A percentile compares a stretch with the other conserved stretches of the same genome.
Evolutionary conservation across 169 alveolate genomes (phyloP).

Genomic region (Eimeria falciformis): DNA sequence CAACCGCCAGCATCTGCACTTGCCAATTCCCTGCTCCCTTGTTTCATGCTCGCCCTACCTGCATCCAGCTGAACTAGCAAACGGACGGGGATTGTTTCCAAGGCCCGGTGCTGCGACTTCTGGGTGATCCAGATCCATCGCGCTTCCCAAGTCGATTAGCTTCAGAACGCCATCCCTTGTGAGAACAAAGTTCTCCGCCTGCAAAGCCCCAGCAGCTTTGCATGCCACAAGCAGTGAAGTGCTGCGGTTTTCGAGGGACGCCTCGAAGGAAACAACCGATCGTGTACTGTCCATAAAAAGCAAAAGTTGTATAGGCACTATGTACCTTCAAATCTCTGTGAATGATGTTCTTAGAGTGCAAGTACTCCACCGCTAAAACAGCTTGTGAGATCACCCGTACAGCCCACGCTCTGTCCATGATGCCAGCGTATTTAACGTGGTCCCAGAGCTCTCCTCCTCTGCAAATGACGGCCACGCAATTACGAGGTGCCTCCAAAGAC

Average conservation of each 20-base stretch:
- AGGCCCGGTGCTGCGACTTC: conserved; percentile 73
- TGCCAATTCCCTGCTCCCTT: too few species aligned
- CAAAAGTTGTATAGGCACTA: conserved; percentile 26
- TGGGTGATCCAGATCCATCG: conserved; percentile 83
- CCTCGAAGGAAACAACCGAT: not conserved
- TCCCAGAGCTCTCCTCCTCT: conserved; percentile 89
- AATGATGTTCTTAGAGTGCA: conserved; percentile 92
- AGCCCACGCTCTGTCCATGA: conserved; percentile 81
- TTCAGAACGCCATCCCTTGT: conserved; percentile 92
- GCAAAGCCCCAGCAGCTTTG: not conserved
- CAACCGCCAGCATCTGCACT: too few species aligned
- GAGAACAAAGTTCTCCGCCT: conserved; percentile 95
- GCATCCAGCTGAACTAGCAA: too few species aligned
- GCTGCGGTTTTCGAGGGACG: not conserved
- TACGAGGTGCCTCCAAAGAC: not conserved
- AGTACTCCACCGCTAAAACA: conserved; percentile 91
- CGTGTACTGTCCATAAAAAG: not conserved
- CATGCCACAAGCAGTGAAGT: not conserved
- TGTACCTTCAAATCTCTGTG: conserved; percentile 97
- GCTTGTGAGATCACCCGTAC: conserved; percentile 85
- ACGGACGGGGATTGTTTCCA: conserved; percentile 23
- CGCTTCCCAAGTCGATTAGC: conserved; percentile 96
- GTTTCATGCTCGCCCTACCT: too few species aligned
- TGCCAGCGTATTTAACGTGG: conserved; percentile 83
- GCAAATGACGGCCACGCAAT: not conserved